Percentiles rank a stretch among this genome's conserved stretches.
Evolutionary conservation across 2,329 filamentous ascomycete species (phyloP).

Genomic region (Colletotrichum costaricense): DNA sequence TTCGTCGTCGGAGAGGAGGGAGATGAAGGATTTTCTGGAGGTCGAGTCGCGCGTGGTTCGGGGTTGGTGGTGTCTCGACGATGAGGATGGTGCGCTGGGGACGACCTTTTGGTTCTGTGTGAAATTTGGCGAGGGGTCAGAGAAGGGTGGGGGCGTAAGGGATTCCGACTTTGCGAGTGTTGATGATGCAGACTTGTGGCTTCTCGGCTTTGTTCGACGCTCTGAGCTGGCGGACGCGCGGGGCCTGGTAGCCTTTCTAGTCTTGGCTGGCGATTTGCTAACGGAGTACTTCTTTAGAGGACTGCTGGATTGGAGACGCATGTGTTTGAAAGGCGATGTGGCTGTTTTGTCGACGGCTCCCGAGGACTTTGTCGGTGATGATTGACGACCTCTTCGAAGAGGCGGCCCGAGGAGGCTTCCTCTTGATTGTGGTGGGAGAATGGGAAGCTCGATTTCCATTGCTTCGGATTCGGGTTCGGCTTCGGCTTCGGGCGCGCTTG

Average conservation of each 20-base stretch:
- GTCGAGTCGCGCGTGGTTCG: slow-evolving; percentile 36
- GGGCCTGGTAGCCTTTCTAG: neutral
- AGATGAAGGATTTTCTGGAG: slow-evolving; percentile 52
- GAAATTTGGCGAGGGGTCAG: neutral
- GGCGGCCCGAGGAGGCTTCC: neutral
- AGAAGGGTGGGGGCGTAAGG: neutral
- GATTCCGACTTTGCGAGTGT: neutral
- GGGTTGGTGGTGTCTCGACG: neutral
- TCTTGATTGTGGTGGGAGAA: neutral
- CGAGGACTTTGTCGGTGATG: neutral
- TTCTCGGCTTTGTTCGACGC: neutral
- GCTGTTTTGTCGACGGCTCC: neutral
- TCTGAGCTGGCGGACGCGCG: neutral
- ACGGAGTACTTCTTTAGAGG: neutral
- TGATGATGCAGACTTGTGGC: neutral
- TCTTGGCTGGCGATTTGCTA: neutral
- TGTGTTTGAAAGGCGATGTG: neutral
- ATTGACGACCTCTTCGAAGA: neutral
- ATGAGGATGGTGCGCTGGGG: slow-evolving; percentile 3
- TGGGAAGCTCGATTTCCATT: slow-evolving; percentile 11
- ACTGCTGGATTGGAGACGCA: slow-evolving; percentile 19
- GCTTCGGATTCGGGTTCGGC: neutral
- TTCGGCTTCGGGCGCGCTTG: slow-evolving; percentile 2
- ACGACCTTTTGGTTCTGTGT: neutral
- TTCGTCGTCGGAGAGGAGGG: slow-evolving; percentile 52